phyloP scores from a whole-genome alignment of 2,329 filamentous ascomycete species.

The Epichloe coenophiala region DNA sequence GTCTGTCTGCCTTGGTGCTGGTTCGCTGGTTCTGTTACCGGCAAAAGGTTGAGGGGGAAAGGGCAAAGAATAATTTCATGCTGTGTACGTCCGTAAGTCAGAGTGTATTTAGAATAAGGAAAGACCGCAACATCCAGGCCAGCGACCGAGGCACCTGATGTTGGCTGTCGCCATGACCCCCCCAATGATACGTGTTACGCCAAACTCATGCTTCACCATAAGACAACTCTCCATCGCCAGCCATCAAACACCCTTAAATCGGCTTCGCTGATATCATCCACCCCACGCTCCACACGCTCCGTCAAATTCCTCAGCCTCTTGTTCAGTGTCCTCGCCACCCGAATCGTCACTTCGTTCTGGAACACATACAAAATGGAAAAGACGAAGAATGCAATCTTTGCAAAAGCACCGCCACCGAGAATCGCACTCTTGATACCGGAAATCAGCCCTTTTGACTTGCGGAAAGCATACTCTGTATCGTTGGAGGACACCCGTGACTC shows the following conservation, averaged over 20 bases:
- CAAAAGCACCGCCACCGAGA: constrained; percentile 30
- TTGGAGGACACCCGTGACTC: constrained; percentile 27
- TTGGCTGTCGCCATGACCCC: no score
- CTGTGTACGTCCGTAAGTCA: no score
- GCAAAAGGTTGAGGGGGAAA: no score
- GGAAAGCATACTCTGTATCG: constrained; percentile 45
- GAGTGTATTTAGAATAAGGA: no score
- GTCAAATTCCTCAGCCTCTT: constrained; percentile 35
- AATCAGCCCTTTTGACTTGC: constrained; percentile 34
- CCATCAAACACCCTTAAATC: constrained; percentile 37
- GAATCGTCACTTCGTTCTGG: constrained; percentile 42
- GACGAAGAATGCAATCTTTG: constrained; percentile 39
- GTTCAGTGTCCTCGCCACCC: constrained; percentile 37
- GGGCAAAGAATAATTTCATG: no score
- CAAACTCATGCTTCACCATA: constrained; percentile 23
- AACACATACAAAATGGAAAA: constrained; percentile 46
- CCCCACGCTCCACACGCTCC: constrained; percentile 32
- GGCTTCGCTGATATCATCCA: constrained; percentile 30
- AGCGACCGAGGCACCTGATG: no score
- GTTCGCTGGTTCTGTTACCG: no score
- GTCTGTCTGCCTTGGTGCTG: no score
- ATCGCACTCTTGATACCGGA: constrained; percentile 33
- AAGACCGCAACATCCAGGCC: no score
- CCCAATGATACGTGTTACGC: no score
- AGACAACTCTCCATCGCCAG: constrained; percentile 43